A percentile compares a stretch with the other conserved stretches of the same genome.
phyloP scores from a whole-genome alignment of 768 basidiomycete species.

The Mycena kentingensis region DNA sequence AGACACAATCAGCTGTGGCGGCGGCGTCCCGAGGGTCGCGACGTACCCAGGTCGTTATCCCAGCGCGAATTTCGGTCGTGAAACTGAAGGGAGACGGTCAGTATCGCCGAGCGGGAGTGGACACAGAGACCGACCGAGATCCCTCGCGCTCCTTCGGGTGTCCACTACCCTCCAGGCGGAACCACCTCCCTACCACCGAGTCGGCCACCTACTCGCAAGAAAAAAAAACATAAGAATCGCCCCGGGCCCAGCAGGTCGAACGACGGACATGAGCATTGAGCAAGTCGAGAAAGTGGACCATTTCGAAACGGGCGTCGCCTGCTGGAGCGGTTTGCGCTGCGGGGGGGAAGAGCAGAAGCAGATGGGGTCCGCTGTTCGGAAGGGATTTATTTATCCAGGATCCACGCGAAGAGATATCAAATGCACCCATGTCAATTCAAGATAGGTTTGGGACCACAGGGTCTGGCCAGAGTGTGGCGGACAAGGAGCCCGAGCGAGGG shows the following conservation, averaged over 20 bases:
- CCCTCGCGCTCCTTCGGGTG: slow-evolving; percentile 44
- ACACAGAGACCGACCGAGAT: not conserved
- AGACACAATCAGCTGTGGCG: not conserved
- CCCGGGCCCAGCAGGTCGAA: not conserved
- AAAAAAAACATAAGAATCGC: not conserved
- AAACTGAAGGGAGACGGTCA: not conserved
- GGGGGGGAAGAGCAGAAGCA: too few species aligned
- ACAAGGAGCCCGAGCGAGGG: too few species aligned
- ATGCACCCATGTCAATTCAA: too few species aligned
- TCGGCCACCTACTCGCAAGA: slow-evolving; percentile 35
- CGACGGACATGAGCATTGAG: slow-evolving; percentile 41
- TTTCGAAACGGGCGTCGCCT: too few species aligned
- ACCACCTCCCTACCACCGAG: slow-evolving; percentile 45
- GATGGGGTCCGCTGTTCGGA: too few species aligned
- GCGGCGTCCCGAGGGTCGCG: not conserved
- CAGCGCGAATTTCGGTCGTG: slow-evolving; percentile 50
- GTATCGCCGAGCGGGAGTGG: not conserved
- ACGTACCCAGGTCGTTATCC: slow-evolving; percentile 54
- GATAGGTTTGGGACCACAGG: too few species aligned
- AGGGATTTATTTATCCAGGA: too few species aligned
- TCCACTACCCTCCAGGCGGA: slow-evolving; percentile 49
- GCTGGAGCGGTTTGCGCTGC: too few species aligned
- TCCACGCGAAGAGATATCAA: too few species aligned
- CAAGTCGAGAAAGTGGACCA: slow-evolving; percentile 43
- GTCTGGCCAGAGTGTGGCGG: too few species aligned